Conservation (phyloP, 2,329 filamentous ascomycete genomes). For the Botryotinia convoluta region DNA sequence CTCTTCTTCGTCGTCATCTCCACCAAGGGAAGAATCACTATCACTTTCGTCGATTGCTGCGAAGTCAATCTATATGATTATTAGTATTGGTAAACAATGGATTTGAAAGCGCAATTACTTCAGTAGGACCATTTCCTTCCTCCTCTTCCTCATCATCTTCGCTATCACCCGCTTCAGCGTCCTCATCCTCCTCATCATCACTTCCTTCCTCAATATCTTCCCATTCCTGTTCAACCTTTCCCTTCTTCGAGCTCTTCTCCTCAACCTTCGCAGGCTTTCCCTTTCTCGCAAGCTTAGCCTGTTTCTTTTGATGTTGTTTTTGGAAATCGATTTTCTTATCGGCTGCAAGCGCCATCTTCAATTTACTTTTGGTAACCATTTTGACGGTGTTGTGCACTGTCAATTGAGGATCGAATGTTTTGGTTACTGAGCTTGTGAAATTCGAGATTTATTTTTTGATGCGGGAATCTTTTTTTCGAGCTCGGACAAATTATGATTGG, state of each 20-base stretch:
- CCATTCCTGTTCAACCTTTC: constrained; percentile 48
- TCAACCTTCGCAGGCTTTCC: constrained; percentile 48
- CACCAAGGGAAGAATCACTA: constrained; percentile 52
- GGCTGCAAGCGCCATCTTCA: constrained; percentile 53
- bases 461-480: constrained; percentile 22
- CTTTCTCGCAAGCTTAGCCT: constrained; percentile 43
- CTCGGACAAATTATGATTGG: constrained; percentile 13
- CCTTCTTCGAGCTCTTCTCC: constrained; percentile 43
- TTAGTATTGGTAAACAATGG: constrained; percentile 19
- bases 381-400: constrained; percentile 24
- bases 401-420: constrained; percentile 12
- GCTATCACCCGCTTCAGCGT: constrained; percentile 30
- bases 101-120: constrained; percentile 25
- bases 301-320: constrained; percentile 43
- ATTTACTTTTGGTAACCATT: constrained; percentile 44
- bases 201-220: constrained; percentile 43
- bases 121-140: constrained; percentile 24
- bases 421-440: constrained; percentile 13
- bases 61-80: constrained; percentile 47
- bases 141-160: constrained; percentile 39
- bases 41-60: constrained; percentile 59
- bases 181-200: constrained; percentile 36
- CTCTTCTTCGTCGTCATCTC: constrained; percentile 43
- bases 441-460: constrained; percentile 23
- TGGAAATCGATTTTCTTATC: constrained; percentile 55